Base-by-base conservation (phyloP, 768 basidiomycete species). In the Leucosporidium yakuticum region DNA sequence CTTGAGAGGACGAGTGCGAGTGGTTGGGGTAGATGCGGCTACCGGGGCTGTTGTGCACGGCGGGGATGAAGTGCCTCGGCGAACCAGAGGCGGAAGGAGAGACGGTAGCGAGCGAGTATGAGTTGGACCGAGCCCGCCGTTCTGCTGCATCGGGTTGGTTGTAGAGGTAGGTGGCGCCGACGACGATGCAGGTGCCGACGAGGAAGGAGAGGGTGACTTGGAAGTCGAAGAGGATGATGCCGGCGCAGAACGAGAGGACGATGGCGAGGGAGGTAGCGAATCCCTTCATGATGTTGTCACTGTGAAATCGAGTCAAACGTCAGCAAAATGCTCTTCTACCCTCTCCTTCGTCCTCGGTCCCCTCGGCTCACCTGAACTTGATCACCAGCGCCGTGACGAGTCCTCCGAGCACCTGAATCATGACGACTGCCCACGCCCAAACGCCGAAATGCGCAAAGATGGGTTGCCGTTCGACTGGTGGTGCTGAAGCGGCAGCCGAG, bases 231-330 rank as follows among this genome's bases (percentile, higher is more conserved):
- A 97, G 85, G 27, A 86, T 86, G 62, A 96, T 88, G 7, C 90
- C 92, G 4, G 89, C 92, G 64, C 93, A 82, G 85, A 96, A 98
- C 31, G 92, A 93, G 69, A 97, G 85, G 76, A 97, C 87, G 78
- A 97, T 97, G 79, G 88, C 89, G 69, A 98, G 82, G 70, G 88
- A 90, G 6, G 95, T 97, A 17, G 95, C 95, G 76, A 98, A 97
- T 44, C 95, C 95, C 80, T 74, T 77, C 54, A 76, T 65, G 55
- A 76, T 74, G 60, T 75, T 76, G 63, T 76, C 75, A 39, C 70
- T 66, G 58, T 27, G n/a, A n/a, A n/a, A n/a, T n/a, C n/a, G n/a
- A n/a, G n/a, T n/a, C n/a, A n/a, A n/a, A n/a, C 2, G 29, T n/a
- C n/a, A n/a, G n/a, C n/a, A n/a, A 47, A 12, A 59, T 5, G 56